phyloP scores from a whole-genome alignment of 1,284 basidiomycete genomes.

The Austroboletus niveus region DNA sequence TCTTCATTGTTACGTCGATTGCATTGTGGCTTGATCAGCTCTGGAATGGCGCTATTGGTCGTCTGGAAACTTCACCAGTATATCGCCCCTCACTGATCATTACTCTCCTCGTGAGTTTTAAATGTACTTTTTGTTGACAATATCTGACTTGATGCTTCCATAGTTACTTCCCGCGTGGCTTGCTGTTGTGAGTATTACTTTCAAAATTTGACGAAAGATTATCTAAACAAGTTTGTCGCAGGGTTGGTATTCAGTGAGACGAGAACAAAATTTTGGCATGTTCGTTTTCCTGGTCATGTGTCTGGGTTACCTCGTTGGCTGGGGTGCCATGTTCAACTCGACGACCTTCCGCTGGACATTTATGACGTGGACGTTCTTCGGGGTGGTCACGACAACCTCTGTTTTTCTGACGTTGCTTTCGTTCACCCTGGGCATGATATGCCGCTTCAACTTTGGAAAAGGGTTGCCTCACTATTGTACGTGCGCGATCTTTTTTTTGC shows the following conservation, averaged over 20 bases:
- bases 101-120: constrained; percentile 53
- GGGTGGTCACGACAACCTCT: constrained; percentile 57
- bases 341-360: constrained; percentile 75
- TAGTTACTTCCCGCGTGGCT: constrained; percentile 72
- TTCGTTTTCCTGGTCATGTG: constrained; percentile 61
- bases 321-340: constrained; percentile 70
- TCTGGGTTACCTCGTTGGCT: constrained; percentile 59
- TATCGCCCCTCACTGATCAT: constrained; percentile 59
- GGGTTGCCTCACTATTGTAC: constrained; percentile 65
- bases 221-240: constrained; percentile 26
- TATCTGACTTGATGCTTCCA: constrained; percentile 8
- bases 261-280: constrained; percentile 59
- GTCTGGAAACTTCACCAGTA: constrained; percentile 42
- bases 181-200: constrained; percentile 41
- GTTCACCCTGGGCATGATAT: constrained; percentile 61
- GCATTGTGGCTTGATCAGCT: constrained; percentile 77
- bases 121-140: neutral
- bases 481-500: constrained; percentile 26
- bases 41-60: constrained; percentile 60
- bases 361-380: constrained; percentile 71
- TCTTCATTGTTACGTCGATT: constrained; percentile 70
- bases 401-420: constrained; percentile 54
- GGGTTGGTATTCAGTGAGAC: constrained; percentile 75
- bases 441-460: constrained; percentile 72
- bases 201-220: neutral